Base-by-base conservation (phyloP, 2,329 filamentous ascomycete species). In the Diplodia seriata region DNA sequence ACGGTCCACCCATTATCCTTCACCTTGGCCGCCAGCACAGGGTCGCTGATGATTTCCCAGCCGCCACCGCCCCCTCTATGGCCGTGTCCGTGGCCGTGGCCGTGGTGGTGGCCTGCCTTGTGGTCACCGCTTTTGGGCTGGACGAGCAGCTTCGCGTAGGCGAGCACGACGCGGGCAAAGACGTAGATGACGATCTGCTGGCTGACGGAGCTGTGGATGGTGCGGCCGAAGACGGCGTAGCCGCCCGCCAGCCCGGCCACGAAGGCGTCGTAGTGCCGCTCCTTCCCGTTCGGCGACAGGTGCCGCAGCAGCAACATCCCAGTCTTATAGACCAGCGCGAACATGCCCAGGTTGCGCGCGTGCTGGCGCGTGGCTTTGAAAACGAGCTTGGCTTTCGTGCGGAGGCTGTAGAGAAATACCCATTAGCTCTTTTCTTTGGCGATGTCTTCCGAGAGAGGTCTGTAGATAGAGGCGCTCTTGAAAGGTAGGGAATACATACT, bases 111-210 rank as follows among this genome's bases (percentile, higher is more conserved):
- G 31, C 31, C 18, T 4, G 9, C 29, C 38, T 55, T 54, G 33
- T n/a, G 14, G 33, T 55, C 76, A 20, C 36, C 36, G 36, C 77
- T 76, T 12, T 74, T 81, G 1, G 85, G 86, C 79, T 92, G 90
- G 70, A 98, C 88, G 68, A 91, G 88, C 68, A 98, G 83, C 75
- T 93, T 92, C 38, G 94, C 95, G 29, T 96, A 82, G 9, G 92
- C 92, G 40, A 99, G 87, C 69, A 91, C 86, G 18, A 97, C 95
- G 72, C 95, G 89, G 57, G 95, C 95, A 77, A 97, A 97, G 70
- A 99, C 91, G 83, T 99, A 99, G 74, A 98, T 92, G 79, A 97
- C 93, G 77, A 99, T 99, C 85, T 99, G 94, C 84, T 97, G 93
- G 81, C 90, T 97, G 70, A 97, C 90, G 71, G 88, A 91, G 70